Evolutionary conservation across 2,329 filamentous ascomycete genomes (phyloP).

Genomic region (Dactylellina parvicollis): DNA sequence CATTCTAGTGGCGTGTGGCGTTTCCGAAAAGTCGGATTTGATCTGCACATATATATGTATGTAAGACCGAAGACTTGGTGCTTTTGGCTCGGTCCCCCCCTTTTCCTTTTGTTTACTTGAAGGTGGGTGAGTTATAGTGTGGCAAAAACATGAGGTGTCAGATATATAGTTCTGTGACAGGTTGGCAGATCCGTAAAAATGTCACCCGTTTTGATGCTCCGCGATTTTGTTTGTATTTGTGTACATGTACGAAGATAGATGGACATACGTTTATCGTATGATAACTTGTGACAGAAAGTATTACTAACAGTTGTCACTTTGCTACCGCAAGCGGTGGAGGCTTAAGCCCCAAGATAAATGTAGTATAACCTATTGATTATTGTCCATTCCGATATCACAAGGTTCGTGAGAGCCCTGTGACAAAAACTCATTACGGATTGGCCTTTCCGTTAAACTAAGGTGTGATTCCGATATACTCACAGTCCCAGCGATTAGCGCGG

Average conservation of each 20-base stretch:
- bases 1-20: not conserved
- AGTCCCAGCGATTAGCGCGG: slow-evolving; percentile 15
- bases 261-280: slow-evolving; percentile 19
- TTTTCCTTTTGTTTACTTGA: not conserved
- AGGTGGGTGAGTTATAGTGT: not conserved
- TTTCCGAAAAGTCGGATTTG: slow-evolving; percentile 7
- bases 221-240: no score
- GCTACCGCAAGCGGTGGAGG: not conserved
- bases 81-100: not conserved
- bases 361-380: not conserved
- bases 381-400: not conserved
- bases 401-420: not conserved
- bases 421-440: not conserved
- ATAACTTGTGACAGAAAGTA: not conserved
- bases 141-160: slow-evolving; percentile 6
- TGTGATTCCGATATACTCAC: not conserved
- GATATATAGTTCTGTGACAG: not conserved
- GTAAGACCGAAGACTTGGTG: slow-evolving; percentile 2
- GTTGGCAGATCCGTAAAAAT: not conserved
- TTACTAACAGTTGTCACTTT: not conserved
- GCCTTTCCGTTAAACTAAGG: slow-evolving; percentile 9
- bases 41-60: no score
- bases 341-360: not conserved
- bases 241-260: not conserved
- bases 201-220: no score